Percentiles rank a stretch among this genome's conserved stretches.
phyloP scores from a whole-genome alignment of 441 rosid species.

The Erodium moschatum region DNA sequence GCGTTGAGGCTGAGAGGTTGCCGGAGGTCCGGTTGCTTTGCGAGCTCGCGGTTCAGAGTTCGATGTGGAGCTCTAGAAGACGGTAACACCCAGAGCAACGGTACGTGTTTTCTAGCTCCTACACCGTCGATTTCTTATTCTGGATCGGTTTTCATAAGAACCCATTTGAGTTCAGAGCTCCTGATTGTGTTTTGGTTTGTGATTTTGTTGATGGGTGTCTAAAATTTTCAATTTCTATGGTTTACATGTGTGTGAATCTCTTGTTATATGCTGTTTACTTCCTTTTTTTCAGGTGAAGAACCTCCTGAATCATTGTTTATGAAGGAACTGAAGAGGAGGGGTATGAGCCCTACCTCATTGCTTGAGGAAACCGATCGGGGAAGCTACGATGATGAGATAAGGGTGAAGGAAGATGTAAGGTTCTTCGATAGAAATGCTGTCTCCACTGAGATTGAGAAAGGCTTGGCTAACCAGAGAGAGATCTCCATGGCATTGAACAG shows the following conservation, averaged over 20 bases:
- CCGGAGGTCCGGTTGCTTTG: conserved; percentile 19
- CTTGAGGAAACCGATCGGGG: conserved; percentile 49
- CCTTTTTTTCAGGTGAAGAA: conserved; percentile 52
- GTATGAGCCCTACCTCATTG: conserved; percentile 81
- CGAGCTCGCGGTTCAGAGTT: conserved; percentile 29
- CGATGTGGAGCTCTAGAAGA: conserved; percentile 43
- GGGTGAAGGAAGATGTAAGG: conserved; percentile 35
- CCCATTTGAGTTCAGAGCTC: conserved; percentile 5
- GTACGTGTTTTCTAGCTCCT: conserved; percentile 25
- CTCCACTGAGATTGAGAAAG: conserved; percentile 50
- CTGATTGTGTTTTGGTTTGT: neutral
- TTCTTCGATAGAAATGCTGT: conserved; percentile 48
- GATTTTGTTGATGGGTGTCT: neutral
- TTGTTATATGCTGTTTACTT: neutral
- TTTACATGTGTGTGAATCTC: neutral
- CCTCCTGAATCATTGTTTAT: conserved; percentile 87
- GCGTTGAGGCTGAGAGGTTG: conserved; percentile 23
- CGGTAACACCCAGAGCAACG: conserved; percentile 44
- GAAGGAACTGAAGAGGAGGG: conserved; percentile 88
- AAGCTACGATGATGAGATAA: conserved; percentile 38
- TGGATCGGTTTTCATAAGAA: neutral
- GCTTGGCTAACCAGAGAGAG: conserved; percentile 71
- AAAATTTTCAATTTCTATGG: neutral
- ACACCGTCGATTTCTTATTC: no score
- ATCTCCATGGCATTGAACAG: conserved; percentile 81